Evolutionary conservation across 352 stramenopile species (phyloP), one percentile per base, ranked within the genome.

Genomic region (Pythium chondricola): DNA sequence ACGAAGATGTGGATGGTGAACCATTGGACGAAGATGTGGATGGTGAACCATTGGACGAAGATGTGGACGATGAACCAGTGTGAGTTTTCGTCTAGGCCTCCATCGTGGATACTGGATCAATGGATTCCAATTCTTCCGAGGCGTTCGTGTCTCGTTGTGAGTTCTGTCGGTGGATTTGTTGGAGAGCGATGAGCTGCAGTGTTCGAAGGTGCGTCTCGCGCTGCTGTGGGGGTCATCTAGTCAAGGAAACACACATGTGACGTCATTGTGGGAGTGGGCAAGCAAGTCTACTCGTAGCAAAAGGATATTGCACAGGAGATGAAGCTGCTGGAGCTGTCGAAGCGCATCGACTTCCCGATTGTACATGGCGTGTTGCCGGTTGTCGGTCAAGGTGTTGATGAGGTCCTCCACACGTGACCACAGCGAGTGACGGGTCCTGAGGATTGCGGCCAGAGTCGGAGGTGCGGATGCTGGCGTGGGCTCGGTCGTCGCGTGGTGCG

Each of bases 301-400:
- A 63, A 74, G 67, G 74, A 86, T 84, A 84, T 85, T 74, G 69
- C 71, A 85, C 42, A 85, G 64, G 13, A 67, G 53, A 33, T 83
- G 75, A 11, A 87, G 64, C 17, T 74, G 59, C 32, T 71, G 69
- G n/a, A 85, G 62, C 42, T 73, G 68, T 20, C 52, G 59, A 1
- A 85, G 43, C 3, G 60, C 68, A 6, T 54, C 58, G 33, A 73
- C 42, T 22, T 82, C 69, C 32, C 56, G 57, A 22, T 54, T 46
- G 43, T 78, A 74, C 14, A 32, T 30, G 18, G 54, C 47, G 26
- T 69, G 4, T 61, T 33, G 29, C 29, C 29, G n/a, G 8, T 59
- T 53, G 18, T 51, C 14, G n/a, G 33, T 18, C n/a, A 78, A 36
- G 18, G 56, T 53, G 16, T 70, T 53, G 20, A 69, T 56, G 20